These are phyloP conservation scores for Quercus phellos DNA, from an alignment of 331 rosid genomes.

Conservation along the genomic window DNA sequence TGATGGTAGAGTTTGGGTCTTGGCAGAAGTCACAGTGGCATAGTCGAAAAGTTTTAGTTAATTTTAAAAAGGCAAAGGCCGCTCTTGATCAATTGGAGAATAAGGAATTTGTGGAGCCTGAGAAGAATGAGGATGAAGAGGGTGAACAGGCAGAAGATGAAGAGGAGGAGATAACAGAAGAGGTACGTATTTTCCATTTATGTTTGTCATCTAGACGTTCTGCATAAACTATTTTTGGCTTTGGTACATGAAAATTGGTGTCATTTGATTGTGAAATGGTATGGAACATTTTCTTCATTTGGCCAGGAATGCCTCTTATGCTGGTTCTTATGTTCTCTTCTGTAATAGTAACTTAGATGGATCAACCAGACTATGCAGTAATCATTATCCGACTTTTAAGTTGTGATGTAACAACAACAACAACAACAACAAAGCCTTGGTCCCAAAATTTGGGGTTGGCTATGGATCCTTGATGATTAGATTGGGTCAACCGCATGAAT, in stretches of 20 bases:
- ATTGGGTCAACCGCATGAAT: too few relatives aligned
- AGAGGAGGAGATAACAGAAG: constrained; percentile 69
- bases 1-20: constrained; percentile 75
- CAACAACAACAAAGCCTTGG: too few relatives aligned
- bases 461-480: too few relatives aligned
- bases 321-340: too few relatives aligned
- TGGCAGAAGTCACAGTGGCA: constrained; percentile 84
- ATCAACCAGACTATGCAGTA: too few relatives aligned
- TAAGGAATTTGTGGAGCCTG: constrained; percentile 54
- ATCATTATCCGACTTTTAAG: too few relatives aligned
- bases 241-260: not conserved
- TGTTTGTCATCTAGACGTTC: not conserved
- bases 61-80: constrained; percentile 72
- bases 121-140: constrained; percentile 61
- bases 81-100: constrained; percentile 86
- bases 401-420: too few relatives aligned
- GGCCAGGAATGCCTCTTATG: not conserved
- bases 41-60: constrained; percentile 49
- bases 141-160: constrained; percentile 57
- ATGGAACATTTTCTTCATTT: not conserved
- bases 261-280: not conserved
- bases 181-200: constrained; percentile 39
- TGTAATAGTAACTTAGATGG: too few relatives aligned
- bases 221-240: constrained; percentile 11
- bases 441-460: too few relatives aligned